These are phyloP conservation scores for Chalciporus pseudorubinellus DNA, from an alignment of 768 basidiomycete genomes.

Conservation along the genomic window DNA sequence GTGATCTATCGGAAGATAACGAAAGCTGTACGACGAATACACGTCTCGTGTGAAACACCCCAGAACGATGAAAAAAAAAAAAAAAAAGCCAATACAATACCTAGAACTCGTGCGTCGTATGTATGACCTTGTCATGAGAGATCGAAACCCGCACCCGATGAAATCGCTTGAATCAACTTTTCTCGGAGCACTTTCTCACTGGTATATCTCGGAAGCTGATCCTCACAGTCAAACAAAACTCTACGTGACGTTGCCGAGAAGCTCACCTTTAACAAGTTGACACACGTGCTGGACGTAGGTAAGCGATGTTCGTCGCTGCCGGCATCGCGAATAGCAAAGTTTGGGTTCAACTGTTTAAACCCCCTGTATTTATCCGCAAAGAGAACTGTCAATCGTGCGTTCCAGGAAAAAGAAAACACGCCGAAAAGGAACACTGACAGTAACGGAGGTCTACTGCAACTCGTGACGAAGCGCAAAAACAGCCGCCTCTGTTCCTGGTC, in stretches of 20 bases:
- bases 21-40: slow-evolving; percentile 2
- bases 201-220: slow-evolving; percentile 67
- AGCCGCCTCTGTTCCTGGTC: slow-evolving; percentile 75
- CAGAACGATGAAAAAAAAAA: not conserved
- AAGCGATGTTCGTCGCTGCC: slow-evolving; percentile 69
- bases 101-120: not conserved
- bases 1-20: slow-evolving; percentile 17
- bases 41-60: not conserved
- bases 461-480: slow-evolving; percentile 89
- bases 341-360: slow-evolving; percentile 83
- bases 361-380: slow-evolving; percentile 45
- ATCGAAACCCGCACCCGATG: slow-evolving; percentile 88
- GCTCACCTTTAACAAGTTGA: slow-evolving; percentile 84
- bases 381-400: not conserved
- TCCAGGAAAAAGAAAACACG: not conserved
- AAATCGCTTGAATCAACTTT: slow-evolving; percentile 86
- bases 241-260: not conserved
- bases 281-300: slow-evolving; percentile 82
- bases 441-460: slow-evolving; percentile 85
- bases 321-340: slow-evolving; percentile 84
- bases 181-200: slow-evolving; percentile 60
- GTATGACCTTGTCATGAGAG: slow-evolving; percentile 54
- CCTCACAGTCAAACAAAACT: not conserved
- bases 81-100: not conserved
- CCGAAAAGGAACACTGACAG: slow-evolving; percentile 48